These are phyloP conservation scores for Artemisia tridentata DNA, from an alignment of 129 eudicot species.

Conservation along the genomic window DNA sequence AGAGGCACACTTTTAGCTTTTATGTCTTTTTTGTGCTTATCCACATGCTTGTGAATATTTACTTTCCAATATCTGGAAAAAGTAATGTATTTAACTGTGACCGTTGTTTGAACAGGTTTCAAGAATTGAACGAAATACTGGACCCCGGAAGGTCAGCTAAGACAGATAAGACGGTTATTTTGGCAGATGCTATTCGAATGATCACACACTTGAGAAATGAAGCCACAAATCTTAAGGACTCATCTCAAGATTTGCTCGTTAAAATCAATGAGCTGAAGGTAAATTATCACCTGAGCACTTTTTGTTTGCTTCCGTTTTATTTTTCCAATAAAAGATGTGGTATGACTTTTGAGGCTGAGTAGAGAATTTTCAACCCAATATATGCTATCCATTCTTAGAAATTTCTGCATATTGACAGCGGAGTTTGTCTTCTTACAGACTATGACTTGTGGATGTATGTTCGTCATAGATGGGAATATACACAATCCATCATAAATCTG, in stretches of 20 bases:
- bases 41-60: constrained; percentile 10
- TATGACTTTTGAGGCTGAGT: background rate
- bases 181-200: constrained; percentile 68
- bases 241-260: constrained; percentile 41
- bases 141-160: constrained; percentile 75
- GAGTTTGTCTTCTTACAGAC: background rate
- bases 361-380: background rate
- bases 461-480: background rate
- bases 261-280: constrained; percentile 78
- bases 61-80: background rate
- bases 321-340: background rate
- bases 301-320: background rate
- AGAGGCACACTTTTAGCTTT: constrained; percentile 40
- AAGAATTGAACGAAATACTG: constrained; percentile 57
- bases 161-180: constrained; percentile 58
- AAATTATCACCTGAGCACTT: background rate
- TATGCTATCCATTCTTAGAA: background rate
- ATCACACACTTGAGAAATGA: constrained; percentile 62
- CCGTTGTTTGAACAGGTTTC: constrained; percentile 50
- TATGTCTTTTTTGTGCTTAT: background rate
- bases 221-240: constrained; percentile 55
- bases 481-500: too few relatives aligned
- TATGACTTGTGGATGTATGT: constrained; percentile 5
- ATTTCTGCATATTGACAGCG: background rate
- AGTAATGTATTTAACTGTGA: constrained; percentile 3